Evolutionary conservation across 2,329 filamentous ascomycete genomes (phyloP), one percentile per base, ranked within the genome.

Genomic region (Talaromyces sp.): DNA sequence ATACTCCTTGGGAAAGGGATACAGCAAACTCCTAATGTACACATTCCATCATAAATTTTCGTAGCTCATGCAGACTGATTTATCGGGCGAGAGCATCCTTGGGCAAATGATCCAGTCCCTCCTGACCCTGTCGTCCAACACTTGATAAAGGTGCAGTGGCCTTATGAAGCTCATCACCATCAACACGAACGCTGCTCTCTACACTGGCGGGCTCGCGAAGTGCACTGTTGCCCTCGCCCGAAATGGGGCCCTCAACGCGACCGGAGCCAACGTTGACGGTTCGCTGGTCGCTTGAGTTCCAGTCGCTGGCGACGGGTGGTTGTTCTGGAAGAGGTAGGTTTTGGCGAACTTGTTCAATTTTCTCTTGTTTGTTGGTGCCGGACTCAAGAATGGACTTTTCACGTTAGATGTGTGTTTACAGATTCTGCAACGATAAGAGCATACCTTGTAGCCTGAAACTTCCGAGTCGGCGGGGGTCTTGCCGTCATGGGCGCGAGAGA

Each of bases 281-380:
- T 66, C 84, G 79, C 35, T 82, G 82, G 70, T 93, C 89, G 58
- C 84, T 81, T 0, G 88, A 91, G 74, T 93, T 87, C 83, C 87
- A 92, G 81, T 95, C 90, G 5, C 89, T 89, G n/a, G 86, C 79
- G n/a, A 77, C 79, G 1, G 90, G 89, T 23, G 91, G 91, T 67
- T 93, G 82, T 1, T 93, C 90, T 18, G 91, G 91, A 58, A 93
- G 85, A 58, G 90, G 89, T 35, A 96, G 86, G 77, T 92, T 91
- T 75, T 86, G 78, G 78, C 88, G 83, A 71, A 82, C 82, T 75
- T 89, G 78, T 59, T 87, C 84, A 72, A 93, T 88, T 75, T 88
- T 80, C 61, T 88, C 80, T 67, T 80, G 73, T 76, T 90, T 91
- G 77, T 79, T 65, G 58, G 70, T 75, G 68, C 76, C 75, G 35